These are phyloP conservation scores for Apiospora arundinis DNA, from an alignment of 2,329 filamentous ascomycete species.

Conservation along the genomic window DNA sequence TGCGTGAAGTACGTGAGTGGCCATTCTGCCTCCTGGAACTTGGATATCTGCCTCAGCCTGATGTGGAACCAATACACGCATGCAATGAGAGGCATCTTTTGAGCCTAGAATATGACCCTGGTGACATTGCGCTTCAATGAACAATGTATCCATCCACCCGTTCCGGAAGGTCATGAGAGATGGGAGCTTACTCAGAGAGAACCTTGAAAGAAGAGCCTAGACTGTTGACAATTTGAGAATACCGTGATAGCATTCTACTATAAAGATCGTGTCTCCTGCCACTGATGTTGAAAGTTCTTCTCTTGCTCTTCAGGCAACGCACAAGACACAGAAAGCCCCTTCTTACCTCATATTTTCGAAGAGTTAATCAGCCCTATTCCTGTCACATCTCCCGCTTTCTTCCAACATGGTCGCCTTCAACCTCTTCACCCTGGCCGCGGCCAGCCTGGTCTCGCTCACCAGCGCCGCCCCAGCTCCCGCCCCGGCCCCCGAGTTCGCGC, in stretches of 20 bases:
- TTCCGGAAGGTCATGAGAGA: not conserved
- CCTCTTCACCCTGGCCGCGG: not conserved
- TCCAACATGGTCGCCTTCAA: not conserved
- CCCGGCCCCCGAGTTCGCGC: not conserved
- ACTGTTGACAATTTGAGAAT: not conserved
- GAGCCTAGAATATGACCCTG: no score
- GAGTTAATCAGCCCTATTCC: not conserved
- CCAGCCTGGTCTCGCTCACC: not conserved
- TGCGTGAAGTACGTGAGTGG: no score
- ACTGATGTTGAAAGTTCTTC: not conserved
- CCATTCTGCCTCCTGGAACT: not conserved
- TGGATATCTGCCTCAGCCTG: not conserved
- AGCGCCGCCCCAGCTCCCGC: not conserved
- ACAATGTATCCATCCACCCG: not conserved
- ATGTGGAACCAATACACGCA: not conserved
- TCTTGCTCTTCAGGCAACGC: not conserved
- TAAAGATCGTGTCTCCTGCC: not conserved
- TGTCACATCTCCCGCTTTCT: not conserved
- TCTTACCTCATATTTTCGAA: not conserved
- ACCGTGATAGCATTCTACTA: not conserved
- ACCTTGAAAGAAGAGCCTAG: not conserved
- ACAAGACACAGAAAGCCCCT: not conserved
- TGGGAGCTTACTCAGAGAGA: not conserved
- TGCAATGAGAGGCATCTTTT: not conserved
- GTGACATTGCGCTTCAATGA: not conserved